Percentiles rank a stretch among this genome's conserved stretches.
phyloP scores from a whole-genome alignment of 169 alveolate genomes.

The Eimeria falciformis region DNA sequence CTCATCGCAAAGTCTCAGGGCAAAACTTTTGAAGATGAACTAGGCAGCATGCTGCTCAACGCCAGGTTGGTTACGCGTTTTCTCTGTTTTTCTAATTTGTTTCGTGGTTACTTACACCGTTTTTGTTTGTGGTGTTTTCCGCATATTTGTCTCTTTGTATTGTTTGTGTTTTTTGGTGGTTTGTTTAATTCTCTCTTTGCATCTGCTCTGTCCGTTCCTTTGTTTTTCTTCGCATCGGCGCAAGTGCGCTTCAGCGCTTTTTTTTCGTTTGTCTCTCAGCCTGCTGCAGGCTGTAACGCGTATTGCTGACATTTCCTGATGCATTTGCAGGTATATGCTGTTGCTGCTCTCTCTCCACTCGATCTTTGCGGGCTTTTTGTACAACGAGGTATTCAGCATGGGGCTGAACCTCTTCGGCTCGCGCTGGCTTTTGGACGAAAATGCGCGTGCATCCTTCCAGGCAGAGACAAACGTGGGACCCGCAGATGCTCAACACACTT shows the following conservation, averaged over 20 bases:
- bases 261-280: not conserved
- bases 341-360: slow-evolving; percentile 96
- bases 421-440: slow-evolving; percentile 69
- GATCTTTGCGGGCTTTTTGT: slow-evolving; percentile 93
- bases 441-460: not conserved
- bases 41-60: slow-evolving; percentile 78
- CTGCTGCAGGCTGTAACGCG: not conserved
- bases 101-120: not conserved
- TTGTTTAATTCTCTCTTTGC: not conserved
- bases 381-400: slow-evolving; percentile 97
- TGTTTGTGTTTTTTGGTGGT: not conserved
- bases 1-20: not conserved
- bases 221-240: not conserved
- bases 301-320: not conserved
- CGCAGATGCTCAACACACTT: not conserved
- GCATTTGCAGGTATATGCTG: slow-evolving; percentile 93
- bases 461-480: not conserved
- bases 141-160: not conserved
- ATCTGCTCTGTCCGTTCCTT: not conserved
- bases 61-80: slow-evolving; percentile 78
- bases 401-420: slow-evolving; percentile 95
- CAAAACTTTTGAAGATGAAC: not conserved
- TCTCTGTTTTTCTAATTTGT: slow-evolving; percentile 42
- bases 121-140: slow-evolving; percentile 2
- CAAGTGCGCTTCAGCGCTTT: not conserved